These are phyloP conservation scores for Pseudogymnoascus sp. DNA, from an alignment of 2,329 filamentous ascomycete genomes.

Conservation along the genomic window DNA sequence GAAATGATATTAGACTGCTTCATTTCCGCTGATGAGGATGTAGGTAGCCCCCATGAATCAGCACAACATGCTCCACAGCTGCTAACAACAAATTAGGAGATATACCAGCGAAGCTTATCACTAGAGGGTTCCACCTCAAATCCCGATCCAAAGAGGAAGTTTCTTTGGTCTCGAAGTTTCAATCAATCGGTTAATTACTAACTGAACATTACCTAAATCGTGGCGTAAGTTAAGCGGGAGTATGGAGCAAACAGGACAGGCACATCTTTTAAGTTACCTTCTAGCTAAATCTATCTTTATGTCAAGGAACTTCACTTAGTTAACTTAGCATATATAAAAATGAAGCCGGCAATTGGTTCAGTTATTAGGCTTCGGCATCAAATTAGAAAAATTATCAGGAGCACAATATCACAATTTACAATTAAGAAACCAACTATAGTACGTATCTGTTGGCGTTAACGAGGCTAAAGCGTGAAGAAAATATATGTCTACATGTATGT, in stretches of 20 bases:
- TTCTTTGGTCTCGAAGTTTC: constrained; percentile 48
- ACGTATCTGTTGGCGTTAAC: too few species aligned
- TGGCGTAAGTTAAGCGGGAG: neutral
- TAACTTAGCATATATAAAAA: neutral
- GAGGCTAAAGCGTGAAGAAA: too few species aligned
- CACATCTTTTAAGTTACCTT: neutral
- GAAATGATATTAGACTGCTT: constrained; percentile 75
- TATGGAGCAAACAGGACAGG: neutral
- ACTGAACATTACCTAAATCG: neutral
- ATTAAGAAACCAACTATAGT: too few species aligned
- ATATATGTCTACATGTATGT: too few species aligned
- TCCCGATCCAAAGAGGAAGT: constrained; percentile 55
- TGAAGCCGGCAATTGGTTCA: neutral
- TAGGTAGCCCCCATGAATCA: constrained; percentile 39
- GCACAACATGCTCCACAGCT: neutral
- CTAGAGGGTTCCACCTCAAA: constrained; percentile 46
- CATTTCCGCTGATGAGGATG: constrained; percentile 81
- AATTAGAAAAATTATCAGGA: neutral
- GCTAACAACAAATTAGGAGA: constrained; percentile 43
- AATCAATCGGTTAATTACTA: constrained; percentile 1
- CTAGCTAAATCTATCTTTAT: neutral
- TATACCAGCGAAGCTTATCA: constrained; percentile 55
- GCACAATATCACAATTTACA: neutral
- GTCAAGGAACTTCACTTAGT: neutral
- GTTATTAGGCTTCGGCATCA: neutral